phyloP scores from a whole-genome alignment of 2,329 filamentous ascomycete species.

The Penicillium sp. region DNA sequence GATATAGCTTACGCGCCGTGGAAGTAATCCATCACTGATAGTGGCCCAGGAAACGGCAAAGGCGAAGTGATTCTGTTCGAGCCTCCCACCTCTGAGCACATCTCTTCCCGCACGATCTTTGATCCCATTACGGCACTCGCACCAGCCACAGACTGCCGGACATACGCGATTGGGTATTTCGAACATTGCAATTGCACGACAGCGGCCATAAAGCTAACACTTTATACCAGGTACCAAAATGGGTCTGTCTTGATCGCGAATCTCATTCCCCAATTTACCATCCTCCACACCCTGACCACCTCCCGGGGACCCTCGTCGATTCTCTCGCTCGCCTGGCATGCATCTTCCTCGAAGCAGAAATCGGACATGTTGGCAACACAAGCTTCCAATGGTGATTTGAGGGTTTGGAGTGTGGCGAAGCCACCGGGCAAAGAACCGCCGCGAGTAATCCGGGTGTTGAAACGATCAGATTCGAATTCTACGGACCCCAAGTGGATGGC shows the following conservation, averaged over 20 bases:
- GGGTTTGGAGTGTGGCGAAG: slow-evolving; percentile 96
- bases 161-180: slow-evolving; percentile 88
- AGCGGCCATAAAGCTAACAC: slow-evolving; percentile 2
- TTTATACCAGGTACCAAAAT: slow-evolving; percentile 75
- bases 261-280: slow-evolving; percentile 87
- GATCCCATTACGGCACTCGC: slow-evolving; percentile 93
- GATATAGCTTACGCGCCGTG: slow-evolving; percentile 24
- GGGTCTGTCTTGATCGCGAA: slow-evolving; percentile 88
- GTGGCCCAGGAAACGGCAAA: slow-evolving; percentile 73
- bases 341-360: slow-evolving; percentile 91
- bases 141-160: slow-evolving; percentile 83
- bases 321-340: slow-evolving; percentile 87
- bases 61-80: slow-evolving; percentile 95
- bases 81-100: slow-evolving; percentile 86
- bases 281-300: slow-evolving; percentile 86
- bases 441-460: slow-evolving; percentile 84
- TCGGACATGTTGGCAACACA: slow-evolving; percentile 97
- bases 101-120: slow-evolving; percentile 87
- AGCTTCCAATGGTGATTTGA: slow-evolving; percentile 83
- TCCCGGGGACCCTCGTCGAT: slow-evolving; percentile 82
- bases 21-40: slow-evolving; percentile 11
- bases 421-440: slow-evolving; percentile 68
- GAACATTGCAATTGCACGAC: slow-evolving; percentile 11
- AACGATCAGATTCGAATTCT: slow-evolving; percentile 70
- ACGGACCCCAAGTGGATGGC: slow-evolving; percentile 90